phyloP scores from a whole-genome alignment of 768 basidiomycete genomes.

The Amanita rubescens region DNA sequence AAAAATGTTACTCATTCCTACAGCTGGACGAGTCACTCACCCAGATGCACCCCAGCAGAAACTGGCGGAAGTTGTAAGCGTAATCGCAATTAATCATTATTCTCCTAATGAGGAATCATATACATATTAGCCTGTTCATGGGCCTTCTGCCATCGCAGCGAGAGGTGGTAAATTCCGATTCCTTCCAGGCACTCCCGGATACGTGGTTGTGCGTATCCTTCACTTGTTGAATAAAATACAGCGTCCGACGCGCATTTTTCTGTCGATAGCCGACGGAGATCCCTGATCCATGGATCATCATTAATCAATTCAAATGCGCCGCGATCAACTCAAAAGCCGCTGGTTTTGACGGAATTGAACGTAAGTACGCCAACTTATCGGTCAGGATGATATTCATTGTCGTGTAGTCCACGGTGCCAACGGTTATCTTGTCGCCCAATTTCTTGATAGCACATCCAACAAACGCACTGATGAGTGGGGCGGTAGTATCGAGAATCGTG shows the following conservation, averaged over 20 bases:
- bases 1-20: not conserved
- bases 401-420: conserved; percentile 33
- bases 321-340: conserved; percentile 42
- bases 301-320: conserved; percentile 34
- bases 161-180: conserved; percentile 34
- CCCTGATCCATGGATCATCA: conserved; percentile 32
- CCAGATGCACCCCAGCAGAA: conserved; percentile 33
- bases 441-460: conserved; percentile 42
- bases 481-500: conserved; percentile 50
- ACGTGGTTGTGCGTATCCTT: conserved; percentile 27
- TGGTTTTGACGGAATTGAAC: conserved; percentile 52
- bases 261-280: conserved; percentile 31
- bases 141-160: conserved; percentile 36
- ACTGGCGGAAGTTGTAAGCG: conserved; percentile 23
- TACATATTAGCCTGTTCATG: conserved; percentile 36
- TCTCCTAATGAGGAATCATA: conserved; percentile 10
- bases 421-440: conserved; percentile 41
- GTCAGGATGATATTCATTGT: not conserved
- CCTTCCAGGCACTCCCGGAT: conserved; percentile 29
- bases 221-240: not conserved
- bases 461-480: conserved; percentile 52
- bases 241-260: too few relatives aligned
- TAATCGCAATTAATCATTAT: not conserved
- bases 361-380: conserved; percentile 17
- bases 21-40: conserved; percentile 30